Evolutionary conservation across 345 rosid genomes (phyloP), one percentile per base, ranked within the genome.

Genomic region (Cardamine chenopodiifolia): DNA sequence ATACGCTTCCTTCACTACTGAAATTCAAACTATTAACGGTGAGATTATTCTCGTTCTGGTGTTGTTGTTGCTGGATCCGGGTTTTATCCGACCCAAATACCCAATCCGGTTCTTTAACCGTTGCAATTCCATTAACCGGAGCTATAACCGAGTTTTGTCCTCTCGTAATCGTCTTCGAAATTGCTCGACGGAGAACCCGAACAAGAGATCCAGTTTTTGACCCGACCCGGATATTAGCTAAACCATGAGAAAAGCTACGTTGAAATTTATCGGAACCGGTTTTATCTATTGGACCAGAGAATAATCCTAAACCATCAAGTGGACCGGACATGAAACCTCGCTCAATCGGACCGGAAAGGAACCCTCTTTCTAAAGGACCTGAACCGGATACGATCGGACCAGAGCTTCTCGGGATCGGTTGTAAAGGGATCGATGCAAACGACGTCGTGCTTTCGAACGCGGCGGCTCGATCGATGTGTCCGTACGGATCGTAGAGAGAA

Each of bases 301-400:
- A 45, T 45, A 59, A 2, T 45, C 50, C 50, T 45, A 45, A 60
- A 26, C 87, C 89, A 72, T 93, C 97, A 54, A 91, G 76, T 10
- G 98, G 98, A 79, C 98, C 97, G 72, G 97, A 94, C 86, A 87
- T 76, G 76, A 94, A 89, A 11, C 95, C 93, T 47, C 97, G 80
- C 74, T 92, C 98, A 44, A 95, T 80, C 44, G 99, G 97, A 67
- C 97, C 97, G 15, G 99, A 95, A 34, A 89, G 58, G 56, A 91
- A 91, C 18, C 96, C 97, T 47, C 96, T 82, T 35, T 91, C 97
- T 19, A 86, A 62, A 1, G 91, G 90, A 71, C 88, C 91, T 12
- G 97, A 91, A 39, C 89, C 89, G 40, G 85, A 78, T 31, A 90
- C 91, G 29, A 88, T 81, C 61, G 88, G 93, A 10, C 94, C 96